A percentile compares a stretch with the other conserved stretches of the same genome.
Conservation (phyloP, 495 filamentous ascomycete species). For the Penicillium mononematosum region DNA sequence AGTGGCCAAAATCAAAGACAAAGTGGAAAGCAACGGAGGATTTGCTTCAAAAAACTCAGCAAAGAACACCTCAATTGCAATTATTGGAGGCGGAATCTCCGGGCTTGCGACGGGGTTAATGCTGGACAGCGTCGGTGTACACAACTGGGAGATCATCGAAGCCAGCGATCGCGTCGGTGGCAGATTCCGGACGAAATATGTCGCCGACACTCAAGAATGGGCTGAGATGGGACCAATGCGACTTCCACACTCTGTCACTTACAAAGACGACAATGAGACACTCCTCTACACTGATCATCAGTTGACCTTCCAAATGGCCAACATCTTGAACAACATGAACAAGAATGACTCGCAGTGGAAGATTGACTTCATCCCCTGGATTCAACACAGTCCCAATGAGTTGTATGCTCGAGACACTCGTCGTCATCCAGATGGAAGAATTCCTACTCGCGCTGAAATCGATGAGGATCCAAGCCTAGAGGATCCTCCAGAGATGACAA, state of each 20-base stretch:
- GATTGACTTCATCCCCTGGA: slow-evolving; percentile 65
- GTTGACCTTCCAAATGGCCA: slow-evolving; percentile 59
- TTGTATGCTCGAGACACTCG: slow-evolving; percentile 49
- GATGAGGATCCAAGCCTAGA: slow-evolving; percentile 26
- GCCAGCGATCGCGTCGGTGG: slow-evolving; percentile 50
- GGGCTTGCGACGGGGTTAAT: slow-evolving; percentile 55
- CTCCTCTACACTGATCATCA: slow-evolving; percentile 54
- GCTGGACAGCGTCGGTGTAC: slow-evolving; percentile 49
- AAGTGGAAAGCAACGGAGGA: slow-evolving; percentile 5
- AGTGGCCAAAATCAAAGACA: slow-evolving; percentile 22
- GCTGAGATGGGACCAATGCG: slow-evolving; percentile 72
- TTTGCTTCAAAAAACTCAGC: slow-evolving; percentile 7
- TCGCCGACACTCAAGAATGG: slow-evolving; percentile 58
- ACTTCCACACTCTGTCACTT: slow-evolving; percentile 45
- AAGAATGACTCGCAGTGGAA: slow-evolving; percentile 43
- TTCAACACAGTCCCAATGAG: slow-evolving; percentile 54
- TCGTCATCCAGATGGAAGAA: slow-evolving; percentile 49
- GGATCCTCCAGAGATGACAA: slow-evolving; percentile 6
- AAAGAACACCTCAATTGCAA: slow-evolving; percentile 42
- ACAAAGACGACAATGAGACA: slow-evolving; percentile 45
- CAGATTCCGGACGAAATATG: slow-evolving; percentile 58
- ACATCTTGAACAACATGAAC: slow-evolving; percentile 56
- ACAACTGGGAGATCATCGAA: slow-evolving; percentile 53
- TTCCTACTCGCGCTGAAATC: slow-evolving; percentile 36
- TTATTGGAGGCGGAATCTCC: slow-evolving; percentile 63